phyloP scores from a whole-genome alignment of 2,329 filamentous ascomycete species.

The Beauveria sp. region DNA sequence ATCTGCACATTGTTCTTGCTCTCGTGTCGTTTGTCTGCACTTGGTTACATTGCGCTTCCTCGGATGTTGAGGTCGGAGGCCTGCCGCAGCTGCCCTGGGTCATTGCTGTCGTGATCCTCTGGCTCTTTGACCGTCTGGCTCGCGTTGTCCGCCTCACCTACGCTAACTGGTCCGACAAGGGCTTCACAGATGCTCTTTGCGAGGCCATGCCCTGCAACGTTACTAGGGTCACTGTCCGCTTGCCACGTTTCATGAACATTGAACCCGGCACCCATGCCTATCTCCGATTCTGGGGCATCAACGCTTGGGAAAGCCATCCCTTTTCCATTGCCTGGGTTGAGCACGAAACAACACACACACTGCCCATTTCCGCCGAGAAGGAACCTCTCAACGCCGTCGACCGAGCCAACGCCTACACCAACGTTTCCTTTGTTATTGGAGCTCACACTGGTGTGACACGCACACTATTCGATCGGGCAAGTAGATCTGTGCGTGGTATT shows the following conservation, averaged over 20 bases:
- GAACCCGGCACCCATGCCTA: constrained; percentile 68
- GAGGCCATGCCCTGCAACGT: constrained; percentile 64
- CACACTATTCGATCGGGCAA: constrained; percentile 65
- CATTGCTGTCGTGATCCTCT: constrained; percentile 65
- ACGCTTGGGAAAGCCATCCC: constrained; percentile 65
- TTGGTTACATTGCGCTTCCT: constrained; percentile 64
- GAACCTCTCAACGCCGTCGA: constrained; percentile 30
- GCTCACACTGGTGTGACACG: constrained; percentile 85
- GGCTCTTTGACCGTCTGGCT: constrained; percentile 61
- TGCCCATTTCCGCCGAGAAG: constrained; percentile 35
- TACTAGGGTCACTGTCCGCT: constrained; percentile 60
- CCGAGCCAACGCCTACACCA: constrained; percentile 38
- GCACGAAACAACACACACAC: constrained; percentile 35
- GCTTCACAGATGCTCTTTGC: constrained; percentile 57
- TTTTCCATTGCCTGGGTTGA: constrained; percentile 74
- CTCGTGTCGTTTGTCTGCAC: constrained; percentile 60
- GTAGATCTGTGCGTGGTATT: constrained; percentile 45
- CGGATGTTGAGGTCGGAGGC: constrained; percentile 55
- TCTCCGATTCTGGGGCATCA: constrained; percentile 59
- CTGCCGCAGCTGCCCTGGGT: constrained; percentile 70
- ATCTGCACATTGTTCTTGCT: constrained; percentile 72
- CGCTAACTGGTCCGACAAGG: constrained; percentile 53
- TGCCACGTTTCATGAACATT: constrained; percentile 59
- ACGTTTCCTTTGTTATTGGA: constrained; percentile 76
- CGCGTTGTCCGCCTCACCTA: constrained; percentile 58